Evolutionary conservation across 2,329 filamentous ascomycete genomes (phyloP), one percentile per base, ranked within the genome.

Genomic region (Exophiala bonariae): DNA sequence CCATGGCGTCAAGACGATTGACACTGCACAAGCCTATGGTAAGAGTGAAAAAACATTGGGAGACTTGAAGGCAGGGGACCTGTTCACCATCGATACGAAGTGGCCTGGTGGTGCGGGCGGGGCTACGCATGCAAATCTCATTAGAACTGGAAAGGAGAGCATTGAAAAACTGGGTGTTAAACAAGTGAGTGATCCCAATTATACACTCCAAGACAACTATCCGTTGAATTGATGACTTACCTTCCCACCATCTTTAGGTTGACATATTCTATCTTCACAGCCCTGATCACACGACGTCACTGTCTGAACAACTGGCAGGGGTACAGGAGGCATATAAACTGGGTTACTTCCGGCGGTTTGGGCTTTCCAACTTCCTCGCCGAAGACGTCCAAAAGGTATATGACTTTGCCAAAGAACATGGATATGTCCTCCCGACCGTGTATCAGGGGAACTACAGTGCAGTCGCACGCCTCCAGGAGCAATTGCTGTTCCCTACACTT

Each of bases 1-100:
- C 14, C 30, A 44, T 13, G 40, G 45, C 16, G 28, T 42, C 19
- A 30, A 32, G 17, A 18, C 16, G 18, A 37, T 52, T n/a, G 44
- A 52, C 28, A 52, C 49, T 2, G 44, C 49, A 6, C 49, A 48
- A 14, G 13, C 48, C 9, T 75, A 77, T 48, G 55, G 55, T 9
- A 59, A 65, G 20, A 70, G 66, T 28, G 72, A 76, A 52, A 60
- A 60, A 20, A 58, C 64, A 9, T 63, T 76, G 1, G 72, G 74
- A 37, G 44, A 65, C 14, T 54, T 61, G 17, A 58, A 64, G 3
- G 70, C 67, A 13, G 63, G 64, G 30, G 60, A 66, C 2, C 55
- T 63, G 30, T 75, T 76, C 59, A 61, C 54, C 19, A 65, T 77
- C 56, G 70, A 74, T 59, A 74, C 71, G 39, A 76, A 76, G 50